Base-by-base conservation (phyloP, 306 rosid species). In the Fagus crenata region DNA sequence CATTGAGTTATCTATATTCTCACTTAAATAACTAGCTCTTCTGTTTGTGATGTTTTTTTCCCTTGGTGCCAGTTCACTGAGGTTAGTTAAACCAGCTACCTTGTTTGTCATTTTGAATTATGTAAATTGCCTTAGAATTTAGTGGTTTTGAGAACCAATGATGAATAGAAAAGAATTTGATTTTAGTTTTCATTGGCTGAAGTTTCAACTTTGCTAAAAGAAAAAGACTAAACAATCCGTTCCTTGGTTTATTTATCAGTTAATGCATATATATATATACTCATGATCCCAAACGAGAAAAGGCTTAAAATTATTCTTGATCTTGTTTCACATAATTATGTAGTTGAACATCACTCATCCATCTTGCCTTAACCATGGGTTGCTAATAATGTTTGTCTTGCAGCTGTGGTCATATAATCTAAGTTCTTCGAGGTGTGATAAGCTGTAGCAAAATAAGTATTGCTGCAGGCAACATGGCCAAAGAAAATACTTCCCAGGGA, bases 381-480 rank as follows among this genome's bases (percentile, higher is more conserved):
- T 60, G 18, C 73, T 71, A 36, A 14, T 42, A 40, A 68, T 83
- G 64, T 55, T 61, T 81, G 74, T 75, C 32, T 58, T 75, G 87
- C 82, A 75, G 76, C 51, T 81, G 37, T 81, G 81, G 73, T 53
- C 42, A n/a, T 37, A 13, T 59, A 70, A 54, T n/a, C 1, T 4
- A 56, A 53, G 65, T 42, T 53, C 61, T 75, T 40, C 55, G 36
- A 80, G 81, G 67, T 53, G 67, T 53, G 72, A 17, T 65, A 6
- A 77, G 3, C 2, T 37, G 5, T 56, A 39, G 77, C 22, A 31
- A 37, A 61, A 61, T 32, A 67, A 70, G 71, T 53, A 59, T 68
- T 63, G 7, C 49, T 49, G 49, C 4, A 69, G 51, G 69, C 71
- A 74, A 87, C 54, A 89, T 88, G 93, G 86, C 65, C 37, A 81